These are phyloP conservation scores for Cladosporium sp. DNA, from an alignment of 2,329 filamentous ascomycete genomes.

Conservation along the genomic window DNA sequence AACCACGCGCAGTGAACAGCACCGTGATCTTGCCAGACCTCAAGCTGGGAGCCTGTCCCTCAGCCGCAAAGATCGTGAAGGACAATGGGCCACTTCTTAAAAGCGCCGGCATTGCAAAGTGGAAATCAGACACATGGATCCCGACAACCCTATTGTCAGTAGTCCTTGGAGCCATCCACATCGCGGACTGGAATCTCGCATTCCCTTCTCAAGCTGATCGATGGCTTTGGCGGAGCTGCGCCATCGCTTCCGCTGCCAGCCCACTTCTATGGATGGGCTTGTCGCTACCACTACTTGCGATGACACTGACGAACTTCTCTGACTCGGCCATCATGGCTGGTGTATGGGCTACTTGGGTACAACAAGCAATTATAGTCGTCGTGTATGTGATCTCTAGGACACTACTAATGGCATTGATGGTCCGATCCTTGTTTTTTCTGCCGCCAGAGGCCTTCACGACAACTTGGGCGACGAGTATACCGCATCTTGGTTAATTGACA, in stretches of 20 bases:
- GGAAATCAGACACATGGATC: not conserved
- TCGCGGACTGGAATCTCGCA: conserved; percentile 22
- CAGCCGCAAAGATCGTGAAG: not conserved
- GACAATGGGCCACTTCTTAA: not conserved
- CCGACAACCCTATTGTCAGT: not conserved
- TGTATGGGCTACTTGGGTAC: not conserved
- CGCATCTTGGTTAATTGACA: conserved; percentile 9
- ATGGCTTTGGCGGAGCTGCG: conserved; percentile 21
- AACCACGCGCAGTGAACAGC: conserved; percentile 11
- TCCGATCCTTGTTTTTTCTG: conserved; percentile 7
- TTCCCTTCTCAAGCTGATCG: conserved; percentile 20
- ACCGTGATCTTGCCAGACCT: not conserved
- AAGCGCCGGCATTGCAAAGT: not conserved
- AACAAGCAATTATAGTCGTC: not conserved
- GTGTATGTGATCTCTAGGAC: conserved; percentile 3
- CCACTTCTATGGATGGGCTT: not conserved
- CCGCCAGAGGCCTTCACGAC: conserved; percentile 1
- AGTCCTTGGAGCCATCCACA: conserved; percentile 20
- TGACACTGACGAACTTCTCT: not conserved
- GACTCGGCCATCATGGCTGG: not conserved
- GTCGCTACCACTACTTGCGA: not conserved
- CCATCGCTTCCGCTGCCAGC: conserved; percentile 15
- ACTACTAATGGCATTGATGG: conserved; percentile 9
- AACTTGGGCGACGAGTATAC: conserved; percentile 16
- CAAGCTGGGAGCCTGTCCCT: not conserved